These are phyloP conservation scores for Vitis hybrid DNA, from an alignment of 177 flowering plant genomes.

Conservation along the genomic window DNA sequence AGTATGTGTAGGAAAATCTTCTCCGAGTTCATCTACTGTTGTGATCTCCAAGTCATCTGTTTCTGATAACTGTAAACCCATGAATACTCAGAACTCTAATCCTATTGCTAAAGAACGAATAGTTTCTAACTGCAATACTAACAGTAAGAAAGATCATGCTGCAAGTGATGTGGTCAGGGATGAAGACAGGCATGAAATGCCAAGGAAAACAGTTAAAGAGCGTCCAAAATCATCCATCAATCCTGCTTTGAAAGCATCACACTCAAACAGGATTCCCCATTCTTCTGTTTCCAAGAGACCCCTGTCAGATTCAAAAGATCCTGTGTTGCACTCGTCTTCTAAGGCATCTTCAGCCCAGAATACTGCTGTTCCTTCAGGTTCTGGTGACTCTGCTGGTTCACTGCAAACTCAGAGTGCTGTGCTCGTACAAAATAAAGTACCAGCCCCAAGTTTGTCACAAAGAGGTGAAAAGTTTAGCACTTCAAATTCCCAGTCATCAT, in stretches of 20 bases:
- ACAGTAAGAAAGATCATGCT: constrained; percentile 40
- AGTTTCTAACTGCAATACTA: constrained; percentile 25
- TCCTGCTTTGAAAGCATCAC: constrained; percentile 40
- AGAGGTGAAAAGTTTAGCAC: constrained; percentile 61
- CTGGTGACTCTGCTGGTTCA: constrained; percentile 42
- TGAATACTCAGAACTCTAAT: constrained; percentile 29
- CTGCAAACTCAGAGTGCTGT: constrained; percentile 38
- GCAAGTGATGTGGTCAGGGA: constrained; percentile 26
- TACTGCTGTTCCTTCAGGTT: constrained; percentile 24
- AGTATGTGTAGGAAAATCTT: constrained; percentile 42
- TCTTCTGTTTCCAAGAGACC: constrained; percentile 36
- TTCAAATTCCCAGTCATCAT: constrained; percentile 34
- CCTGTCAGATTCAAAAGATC: constrained; percentile 55
- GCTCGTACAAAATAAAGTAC: constrained; percentile 39
- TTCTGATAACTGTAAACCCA: constrained; percentile 32
- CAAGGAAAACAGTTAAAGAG: constrained; percentile 43
- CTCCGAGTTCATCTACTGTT: constrained; percentile 32
- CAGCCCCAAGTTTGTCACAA: constrained; percentile 35
- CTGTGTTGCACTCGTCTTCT: constrained; percentile 39
- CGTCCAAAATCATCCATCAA: constrained; percentile 34
- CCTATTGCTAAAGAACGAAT: constrained; percentile 31
- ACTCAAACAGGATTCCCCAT: constrained; percentile 38
- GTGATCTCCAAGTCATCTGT: constrained; percentile 33
- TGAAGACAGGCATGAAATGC: constrained; percentile 35
- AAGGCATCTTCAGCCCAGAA: constrained; percentile 41